phyloP scores from a whole-genome alignment of 768 basidiomycete genomes.

The Rhodosporidiobolus odoratus region DNA sequence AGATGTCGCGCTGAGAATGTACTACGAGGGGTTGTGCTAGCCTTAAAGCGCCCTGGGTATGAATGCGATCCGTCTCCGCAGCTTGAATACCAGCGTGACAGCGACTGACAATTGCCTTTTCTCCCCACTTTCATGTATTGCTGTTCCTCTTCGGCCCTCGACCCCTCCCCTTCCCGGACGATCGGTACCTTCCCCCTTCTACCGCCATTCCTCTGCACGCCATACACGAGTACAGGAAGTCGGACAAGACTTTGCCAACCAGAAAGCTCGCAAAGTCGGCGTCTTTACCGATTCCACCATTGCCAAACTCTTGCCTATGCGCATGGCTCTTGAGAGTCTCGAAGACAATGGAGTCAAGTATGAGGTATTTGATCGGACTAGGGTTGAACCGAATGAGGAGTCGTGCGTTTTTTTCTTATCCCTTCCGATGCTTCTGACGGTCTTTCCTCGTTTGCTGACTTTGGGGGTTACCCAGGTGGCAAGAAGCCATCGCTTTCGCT shows the following conservation, averaged over 20 bases:
- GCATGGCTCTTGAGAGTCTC: constrained; percentile 73
- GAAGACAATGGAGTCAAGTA: constrained; percentile 70
- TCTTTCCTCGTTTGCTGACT: neutral
- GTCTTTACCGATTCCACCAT: constrained; percentile 90
- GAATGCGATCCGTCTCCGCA: too few relatives aligned
- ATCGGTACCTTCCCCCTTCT: neutral
- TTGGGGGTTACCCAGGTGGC: constrained; percentile 55
- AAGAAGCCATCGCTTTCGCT: constrained; percentile 81
- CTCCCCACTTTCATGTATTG: neutral
- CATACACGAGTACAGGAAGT: constrained; percentile 52
- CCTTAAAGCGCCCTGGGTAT: too few relatives aligned
- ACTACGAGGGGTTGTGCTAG: too few relatives aligned
- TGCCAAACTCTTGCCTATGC: constrained; percentile 72
- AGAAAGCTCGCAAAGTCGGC: constrained; percentile 82
- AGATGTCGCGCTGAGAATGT: too few relatives aligned
- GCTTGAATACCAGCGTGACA: too few relatives aligned
- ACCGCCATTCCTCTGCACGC: neutral
- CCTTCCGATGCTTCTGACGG: neutral
- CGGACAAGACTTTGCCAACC: constrained; percentile 89
- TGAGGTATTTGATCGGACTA: constrained; percentile 72
- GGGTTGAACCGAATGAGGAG: constrained; percentile 84
- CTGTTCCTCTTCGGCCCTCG: neutral
- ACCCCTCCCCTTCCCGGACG: too few relatives aligned
- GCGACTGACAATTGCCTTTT: too few relatives aligned
- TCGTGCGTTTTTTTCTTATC: constrained; percentile 40